Conservation (phyloP, 1,284 basidiomycete genomes). For the Wolfiporia cocos region DNA sequence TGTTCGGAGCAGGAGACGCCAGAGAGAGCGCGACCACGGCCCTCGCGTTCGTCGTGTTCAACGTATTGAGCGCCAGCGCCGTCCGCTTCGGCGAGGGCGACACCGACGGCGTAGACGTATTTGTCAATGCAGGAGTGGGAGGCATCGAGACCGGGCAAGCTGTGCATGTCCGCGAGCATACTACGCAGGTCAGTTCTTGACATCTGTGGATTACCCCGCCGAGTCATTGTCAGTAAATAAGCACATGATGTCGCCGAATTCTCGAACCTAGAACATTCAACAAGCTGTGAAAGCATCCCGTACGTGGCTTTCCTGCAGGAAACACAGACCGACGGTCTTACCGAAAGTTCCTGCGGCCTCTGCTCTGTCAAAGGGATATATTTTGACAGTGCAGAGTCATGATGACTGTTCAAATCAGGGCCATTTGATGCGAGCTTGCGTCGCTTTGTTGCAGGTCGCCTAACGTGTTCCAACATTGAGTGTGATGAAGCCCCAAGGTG, state of each 20-base stretch:
- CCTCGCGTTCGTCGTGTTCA: constrained; percentile 5
- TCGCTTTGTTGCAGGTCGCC: constrained; percentile 1
- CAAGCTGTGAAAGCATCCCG: constrained; percentile 8
- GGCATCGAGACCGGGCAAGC: constrained; percentile 19
- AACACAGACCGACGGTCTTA: constrained; percentile 9
- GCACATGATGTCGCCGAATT: too few relatives aligned
- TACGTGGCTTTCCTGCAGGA: constrained; percentile 16
- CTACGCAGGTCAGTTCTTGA: constrained; percentile 22
- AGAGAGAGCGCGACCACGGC: neutral
- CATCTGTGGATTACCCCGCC: constrained; percentile 26
- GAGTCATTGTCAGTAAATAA: too few relatives aligned
- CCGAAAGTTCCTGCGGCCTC: neutral
- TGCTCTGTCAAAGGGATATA: too few relatives aligned
- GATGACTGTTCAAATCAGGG: too few relatives aligned
- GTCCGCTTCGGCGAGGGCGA: constrained; percentile 10
- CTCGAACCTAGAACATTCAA: constrained; percentile 17
- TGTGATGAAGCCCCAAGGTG: neutral
- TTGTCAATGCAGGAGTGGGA: constrained; percentile 20
- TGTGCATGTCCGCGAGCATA: constrained; percentile 28
- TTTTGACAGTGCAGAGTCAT: too few relatives aligned
- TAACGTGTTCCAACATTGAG: neutral
- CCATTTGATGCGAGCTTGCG: neutral
- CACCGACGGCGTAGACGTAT: constrained; percentile 16
- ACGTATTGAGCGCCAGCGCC: constrained; percentile 12
- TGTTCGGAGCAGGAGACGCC: constrained; percentile 3